These are phyloP conservation scores for Pholiota adiposa DNA, from an alignment of 1,284 basidiomycete species.

Conservation along the genomic window DNA sequence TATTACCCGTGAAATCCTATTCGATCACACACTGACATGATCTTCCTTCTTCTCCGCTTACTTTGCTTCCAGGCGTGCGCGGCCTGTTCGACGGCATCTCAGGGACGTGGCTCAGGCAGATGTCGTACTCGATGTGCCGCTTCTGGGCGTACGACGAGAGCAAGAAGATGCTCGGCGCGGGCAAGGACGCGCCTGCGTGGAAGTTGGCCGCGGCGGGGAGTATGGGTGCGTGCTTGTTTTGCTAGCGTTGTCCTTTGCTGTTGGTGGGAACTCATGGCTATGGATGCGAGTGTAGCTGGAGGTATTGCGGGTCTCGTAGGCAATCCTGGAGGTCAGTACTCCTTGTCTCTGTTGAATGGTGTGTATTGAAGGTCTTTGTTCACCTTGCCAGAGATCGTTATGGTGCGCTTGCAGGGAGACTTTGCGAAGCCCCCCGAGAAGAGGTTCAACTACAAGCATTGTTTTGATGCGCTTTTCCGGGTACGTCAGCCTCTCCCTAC, in stretches of 20 bases:
- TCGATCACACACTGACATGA: conserved; percentile 6
- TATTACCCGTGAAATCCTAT: too few relatives aligned
- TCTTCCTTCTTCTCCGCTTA: too few relatives aligned
- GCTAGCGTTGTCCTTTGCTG: neutral
- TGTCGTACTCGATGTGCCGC: conserved; percentile 91
- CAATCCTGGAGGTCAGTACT: conserved; percentile 85
- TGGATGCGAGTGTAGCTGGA: conserved; percentile 64
- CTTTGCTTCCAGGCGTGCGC: conserved; percentile 53
- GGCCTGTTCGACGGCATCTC: conserved; percentile 88
- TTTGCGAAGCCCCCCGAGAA: conserved; percentile 85
- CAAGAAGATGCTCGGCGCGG: conserved; percentile 80
- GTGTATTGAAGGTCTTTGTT: too few relatives aligned
- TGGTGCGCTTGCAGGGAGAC: conserved; percentile 88
- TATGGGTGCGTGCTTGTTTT: conserved; percentile 72
- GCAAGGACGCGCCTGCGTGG: conserved; percentile 74
- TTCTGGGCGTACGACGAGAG: conserved; percentile 95
- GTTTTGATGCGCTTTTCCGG: conserved; percentile 81
- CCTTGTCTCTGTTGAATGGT: too few relatives aligned
- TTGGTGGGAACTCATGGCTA: neutral
- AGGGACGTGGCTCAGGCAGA: conserved; percentile 90
- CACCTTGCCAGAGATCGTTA: conserved; percentile 81
- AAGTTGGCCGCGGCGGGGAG: conserved; percentile 81
- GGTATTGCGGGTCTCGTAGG: conserved; percentile 84
- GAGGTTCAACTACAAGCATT: conserved; percentile 86
- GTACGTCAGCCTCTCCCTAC: conserved; percentile 47